These are phyloP conservation scores for Fusarium sambucinum DNA, from an alignment of 2,329 filamentous ascomycete species.

Conservation along the genomic window DNA sequence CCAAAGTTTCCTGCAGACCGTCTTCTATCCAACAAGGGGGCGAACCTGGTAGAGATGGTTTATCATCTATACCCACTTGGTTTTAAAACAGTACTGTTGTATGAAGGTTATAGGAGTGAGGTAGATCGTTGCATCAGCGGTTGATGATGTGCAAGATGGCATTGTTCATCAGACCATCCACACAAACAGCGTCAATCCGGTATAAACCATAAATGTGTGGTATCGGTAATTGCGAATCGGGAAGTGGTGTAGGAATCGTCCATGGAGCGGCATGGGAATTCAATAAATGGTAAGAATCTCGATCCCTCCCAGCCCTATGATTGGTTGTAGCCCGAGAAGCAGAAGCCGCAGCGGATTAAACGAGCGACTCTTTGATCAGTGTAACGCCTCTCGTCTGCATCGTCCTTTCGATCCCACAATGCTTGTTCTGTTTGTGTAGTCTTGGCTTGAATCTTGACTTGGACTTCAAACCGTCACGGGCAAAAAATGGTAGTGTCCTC, in stretches of 20 bases:
- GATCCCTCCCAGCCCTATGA: constrained; percentile 32
- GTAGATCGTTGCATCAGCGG: constrained; percentile 5
- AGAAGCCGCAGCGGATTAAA: constrained; percentile 2
- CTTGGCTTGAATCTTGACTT: constrained; percentile 12
- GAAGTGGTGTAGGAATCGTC: constrained; percentile 30
- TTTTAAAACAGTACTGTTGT: neutral
- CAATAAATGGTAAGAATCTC: constrained; percentile 37
- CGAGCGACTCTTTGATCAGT: constrained; percentile 29
- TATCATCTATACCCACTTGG: neutral
- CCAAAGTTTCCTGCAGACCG: constrained; percentile 6
- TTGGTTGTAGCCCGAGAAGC: constrained; percentile 18
- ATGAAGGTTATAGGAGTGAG: neutral
- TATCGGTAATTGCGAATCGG: constrained; percentile 14
- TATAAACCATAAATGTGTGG: constrained; percentile 10
- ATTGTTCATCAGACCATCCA: constrained; percentile 8
- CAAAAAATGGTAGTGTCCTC: neutral
- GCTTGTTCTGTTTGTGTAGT: constrained; percentile 17
- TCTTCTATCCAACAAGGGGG: neutral
- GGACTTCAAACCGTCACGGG: neutral
- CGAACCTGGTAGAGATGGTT: constrained; percentile 2
- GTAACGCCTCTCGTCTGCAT: constrained; percentile 25
- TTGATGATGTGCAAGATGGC: constrained; percentile 5
- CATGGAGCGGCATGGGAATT: constrained; percentile 44
- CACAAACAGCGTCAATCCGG: neutral
- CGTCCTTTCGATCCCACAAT: constrained; percentile 19